These are phyloP conservation scores for Setomelanomma holmii DNA, from an alignment of 2,329 filamentous ascomycete species.

Conservation along the genomic window DNA sequence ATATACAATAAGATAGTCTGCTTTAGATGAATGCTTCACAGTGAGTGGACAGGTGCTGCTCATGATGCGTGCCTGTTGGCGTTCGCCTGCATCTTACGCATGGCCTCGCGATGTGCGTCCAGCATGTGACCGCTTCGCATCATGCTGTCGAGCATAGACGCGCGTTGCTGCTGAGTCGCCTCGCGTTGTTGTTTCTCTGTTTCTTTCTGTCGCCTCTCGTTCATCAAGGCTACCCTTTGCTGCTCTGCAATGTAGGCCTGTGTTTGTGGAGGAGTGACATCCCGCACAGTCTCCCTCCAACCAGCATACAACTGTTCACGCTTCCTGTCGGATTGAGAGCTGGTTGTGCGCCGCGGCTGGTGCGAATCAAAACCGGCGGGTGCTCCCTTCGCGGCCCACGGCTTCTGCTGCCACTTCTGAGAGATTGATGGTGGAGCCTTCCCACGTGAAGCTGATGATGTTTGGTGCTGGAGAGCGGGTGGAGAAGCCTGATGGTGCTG, in stretches of 20 bases:
- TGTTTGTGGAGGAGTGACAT: conserved; percentile 26
- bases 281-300: conserved; percentile 45
- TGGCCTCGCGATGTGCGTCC: conserved; percentile 77
- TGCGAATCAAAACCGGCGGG: conserved; percentile 47
- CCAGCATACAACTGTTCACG: conserved; percentile 44
- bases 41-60: background rate
- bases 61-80: conserved; percentile 52
- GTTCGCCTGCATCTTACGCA: conserved; percentile 77
- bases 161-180: conserved; percentile 63
- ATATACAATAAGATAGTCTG: background rate
- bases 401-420: conserved; percentile 42
- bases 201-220: conserved; percentile 69
- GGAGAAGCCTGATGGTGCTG: conserved; percentile 37
- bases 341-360: conserved; percentile 40
- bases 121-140: conserved; percentile 80
- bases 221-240: conserved; percentile 58
- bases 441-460: conserved; percentile 17
- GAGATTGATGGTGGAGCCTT: conserved; percentile 31
- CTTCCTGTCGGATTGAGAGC: conserved; percentile 35
- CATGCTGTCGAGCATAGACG: conserved; percentile 72
- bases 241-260: conserved; percentile 40
- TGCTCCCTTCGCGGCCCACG: conserved; percentile 27
- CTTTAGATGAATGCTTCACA: no score
- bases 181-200: conserved; percentile 66
- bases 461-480: conserved; percentile 16